A percentile compares a stretch with the other conserved stretches of the same genome.
Evolutionary conservation across 164 flowering plant genomes (phyloP).

Genomic region (Santalum album): DNA sequence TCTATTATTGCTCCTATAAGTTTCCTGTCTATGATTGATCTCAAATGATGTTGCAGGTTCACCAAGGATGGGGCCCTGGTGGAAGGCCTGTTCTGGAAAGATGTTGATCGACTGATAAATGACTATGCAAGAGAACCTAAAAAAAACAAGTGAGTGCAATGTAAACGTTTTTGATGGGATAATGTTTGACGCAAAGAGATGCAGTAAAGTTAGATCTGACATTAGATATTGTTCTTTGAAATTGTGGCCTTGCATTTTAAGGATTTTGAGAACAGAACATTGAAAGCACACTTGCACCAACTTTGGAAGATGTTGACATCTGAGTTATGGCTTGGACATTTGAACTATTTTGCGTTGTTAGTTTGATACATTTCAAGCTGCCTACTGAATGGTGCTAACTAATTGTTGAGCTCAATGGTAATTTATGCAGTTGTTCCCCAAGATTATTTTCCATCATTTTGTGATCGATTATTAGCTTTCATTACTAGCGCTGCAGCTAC

Average conservation of each 20-base stretch:
- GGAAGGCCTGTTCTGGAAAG: conserved; percentile 78
- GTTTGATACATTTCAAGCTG: no score
- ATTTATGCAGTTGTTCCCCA: no score
- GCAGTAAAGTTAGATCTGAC: background rate
- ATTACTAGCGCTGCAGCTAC: no score
- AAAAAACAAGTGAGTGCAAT: conserved; percentile 48
- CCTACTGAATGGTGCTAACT: no score
- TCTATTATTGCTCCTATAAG: background rate
- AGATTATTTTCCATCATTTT: no score
- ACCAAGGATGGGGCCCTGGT: conserved; percentile 72
- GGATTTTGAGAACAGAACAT: no score
- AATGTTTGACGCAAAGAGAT: background rate
- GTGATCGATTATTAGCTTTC: no score
- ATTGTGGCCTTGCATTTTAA: background rate
- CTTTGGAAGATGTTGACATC: no score
- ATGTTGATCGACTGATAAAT: conserved; percentile 52
- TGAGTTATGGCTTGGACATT: no score
- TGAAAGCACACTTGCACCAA: background rate
- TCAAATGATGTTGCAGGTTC: conserved; percentile 43
- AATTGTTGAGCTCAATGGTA: no score
- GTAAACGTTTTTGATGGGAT: background rate
- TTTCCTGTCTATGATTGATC: no score
- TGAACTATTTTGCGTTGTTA: no score
- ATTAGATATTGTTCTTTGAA: background rate
- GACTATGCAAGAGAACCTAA: conserved; percentile 51